Evolutionary conservation across 345 rosid genomes (phyloP), one percentile per base, ranked within the genome.

Genomic region (Lagerstroemia speciosa): DNA sequence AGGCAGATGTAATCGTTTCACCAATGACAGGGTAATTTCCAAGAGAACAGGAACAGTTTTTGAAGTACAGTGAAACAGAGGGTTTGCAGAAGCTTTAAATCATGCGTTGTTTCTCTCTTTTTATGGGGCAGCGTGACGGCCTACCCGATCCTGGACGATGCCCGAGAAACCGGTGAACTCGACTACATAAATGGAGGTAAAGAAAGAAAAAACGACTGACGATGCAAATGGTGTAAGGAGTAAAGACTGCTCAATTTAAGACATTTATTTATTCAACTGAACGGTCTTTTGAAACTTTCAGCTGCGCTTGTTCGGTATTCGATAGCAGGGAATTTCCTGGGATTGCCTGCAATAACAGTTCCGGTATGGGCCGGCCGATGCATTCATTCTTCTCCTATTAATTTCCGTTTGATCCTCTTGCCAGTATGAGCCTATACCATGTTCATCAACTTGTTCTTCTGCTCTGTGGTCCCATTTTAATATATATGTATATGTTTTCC

Each of bases 111-210:
- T 41, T 41, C 46, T 41, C 46, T 22, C 38, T 61, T 43, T 58
- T 10, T n/a, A 19, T 9, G 68, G 68, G 46, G 68, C 78, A 89
- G 95, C 0, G 89, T 89, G 52, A 89, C 95, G 26, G 91, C 95
- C 19, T 89, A 86, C 67, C 66, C 83, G 0, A 82, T 86, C 50
- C 36, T 67, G 22, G 74, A 83, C 27, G 91, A 85, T 71, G 82
- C 83, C 53, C 12, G 68, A 0, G 46, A 79, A 71, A 86, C 95
- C 0, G 95, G 95, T 38, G 95, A 89, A 69, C 86, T 89, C 24
- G 91, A 89, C 77, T 83, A 86, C 80, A 66, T 85, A 45, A 85
- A 89, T 66, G 95, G 91, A 86, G 95, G 95, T 89, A 81, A 14
- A 27, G 32, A 41, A 65, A 31, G 29, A 57, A 26, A 26, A 41